Evolutionary conservation across 768 basidiomycete genomes (phyloP).

Genomic region (Russula foetens): DNA sequence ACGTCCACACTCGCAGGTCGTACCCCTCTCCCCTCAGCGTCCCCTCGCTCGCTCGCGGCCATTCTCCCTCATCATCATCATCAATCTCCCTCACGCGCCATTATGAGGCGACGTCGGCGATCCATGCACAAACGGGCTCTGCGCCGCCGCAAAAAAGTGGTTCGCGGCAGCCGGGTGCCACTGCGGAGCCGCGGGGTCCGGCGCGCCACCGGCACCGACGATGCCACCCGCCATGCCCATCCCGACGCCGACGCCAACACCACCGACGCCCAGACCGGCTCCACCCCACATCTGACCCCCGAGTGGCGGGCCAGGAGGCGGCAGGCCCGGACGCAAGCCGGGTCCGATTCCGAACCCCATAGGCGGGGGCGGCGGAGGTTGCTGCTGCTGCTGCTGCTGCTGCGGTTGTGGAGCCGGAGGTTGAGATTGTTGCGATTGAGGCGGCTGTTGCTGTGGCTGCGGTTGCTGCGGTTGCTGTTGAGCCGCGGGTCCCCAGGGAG

Average conservation of each 20-base stretch:
- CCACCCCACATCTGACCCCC: constrained; percentile 13
- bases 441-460: not conserved
- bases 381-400: not conserved
- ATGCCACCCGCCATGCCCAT: not conserved
- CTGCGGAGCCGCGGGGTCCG: constrained; percentile 1
- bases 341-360: constrained; percentile 8
- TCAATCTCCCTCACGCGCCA: constrained; percentile 4
- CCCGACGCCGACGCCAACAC: constrained; percentile 11
- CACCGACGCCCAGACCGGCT: constrained; percentile 8
- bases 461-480: not conserved
- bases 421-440: not conserved
- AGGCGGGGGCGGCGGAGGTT: not conserved
- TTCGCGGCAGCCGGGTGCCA: constrained; percentile 14
- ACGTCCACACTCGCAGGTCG: too few species aligned
- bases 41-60: too few species aligned
- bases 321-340: constrained; percentile 6
- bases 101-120: constrained; percentile 21
- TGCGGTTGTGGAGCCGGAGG: too few species aligned
- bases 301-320: constrained; percentile 6
- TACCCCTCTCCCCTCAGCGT: not conserved
- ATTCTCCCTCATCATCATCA: not conserved
- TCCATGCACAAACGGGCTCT: constrained; percentile 19
- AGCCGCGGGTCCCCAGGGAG: constrained; percentile 5
- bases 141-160: constrained; percentile 18
- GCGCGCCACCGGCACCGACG: constrained; percentile 1